Evolutionary conservation across 2,329 filamentous ascomycete species (phyloP).

Genomic region (Cylindrodendrum hubeiense): DNA sequence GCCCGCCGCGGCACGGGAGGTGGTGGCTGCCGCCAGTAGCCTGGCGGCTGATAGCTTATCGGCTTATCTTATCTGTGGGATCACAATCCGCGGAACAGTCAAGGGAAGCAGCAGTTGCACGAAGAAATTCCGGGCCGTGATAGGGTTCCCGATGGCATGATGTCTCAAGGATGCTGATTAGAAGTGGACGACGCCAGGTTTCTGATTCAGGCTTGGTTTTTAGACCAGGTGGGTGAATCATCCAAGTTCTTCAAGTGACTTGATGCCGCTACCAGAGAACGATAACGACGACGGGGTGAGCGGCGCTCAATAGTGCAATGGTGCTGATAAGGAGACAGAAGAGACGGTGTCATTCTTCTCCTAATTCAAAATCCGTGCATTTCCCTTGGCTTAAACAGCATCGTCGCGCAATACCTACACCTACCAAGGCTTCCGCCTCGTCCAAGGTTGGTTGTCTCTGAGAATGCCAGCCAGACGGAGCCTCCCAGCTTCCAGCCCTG

Average conservation of each 20-base stretch:
- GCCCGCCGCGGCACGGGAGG: conserved; percentile 30
- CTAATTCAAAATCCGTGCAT: not conserved
- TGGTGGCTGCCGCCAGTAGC: conserved; percentile 32
- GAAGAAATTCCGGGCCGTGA: not conserved
- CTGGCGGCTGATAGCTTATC: conserved; percentile 3
- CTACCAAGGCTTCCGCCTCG: not conserved
- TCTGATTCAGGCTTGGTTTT: not conserved
- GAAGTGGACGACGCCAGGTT: not conserved
- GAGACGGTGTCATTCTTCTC: too few relatives aligned
- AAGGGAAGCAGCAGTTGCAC: not conserved
- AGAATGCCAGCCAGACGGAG: not conserved
- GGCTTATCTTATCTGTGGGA: not conserved
- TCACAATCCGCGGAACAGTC: not conserved
- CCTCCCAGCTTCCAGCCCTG: not conserved
- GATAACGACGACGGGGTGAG: not conserved
- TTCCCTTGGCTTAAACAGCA: not conserved
- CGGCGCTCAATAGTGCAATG: not conserved
- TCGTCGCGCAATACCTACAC: not conserved
- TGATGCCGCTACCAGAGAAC: not conserved
- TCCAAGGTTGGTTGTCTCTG: not conserved
- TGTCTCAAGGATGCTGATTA: not conserved
- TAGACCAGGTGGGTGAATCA: not conserved
- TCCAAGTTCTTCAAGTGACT: too few relatives aligned
- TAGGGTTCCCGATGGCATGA: not conserved
- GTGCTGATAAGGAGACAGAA: not conserved